These are phyloP conservation scores for Rhinocladiella mackenziei DNA, from an alignment of 2,329 filamentous ascomycete genomes.

Conservation along the genomic window DNA sequence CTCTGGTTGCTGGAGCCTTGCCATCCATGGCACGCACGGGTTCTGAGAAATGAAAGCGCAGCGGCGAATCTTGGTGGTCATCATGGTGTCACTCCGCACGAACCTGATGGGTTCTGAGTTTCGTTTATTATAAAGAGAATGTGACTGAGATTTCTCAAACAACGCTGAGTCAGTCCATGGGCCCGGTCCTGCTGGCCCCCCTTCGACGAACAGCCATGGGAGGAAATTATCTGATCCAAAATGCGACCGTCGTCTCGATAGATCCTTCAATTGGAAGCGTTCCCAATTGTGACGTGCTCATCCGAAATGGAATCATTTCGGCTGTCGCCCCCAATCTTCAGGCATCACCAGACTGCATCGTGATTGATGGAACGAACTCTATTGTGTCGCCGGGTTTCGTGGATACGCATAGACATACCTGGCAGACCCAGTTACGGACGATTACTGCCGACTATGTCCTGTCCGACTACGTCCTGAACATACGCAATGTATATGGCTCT, in stretches of 20 bases:
- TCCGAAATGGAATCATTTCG: conserved; percentile 27
- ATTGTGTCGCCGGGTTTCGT: conserved; percentile 37
- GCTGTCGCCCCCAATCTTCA: conserved; percentile 24
- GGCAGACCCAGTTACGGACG: conserved; percentile 43
- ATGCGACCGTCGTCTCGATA: conserved; percentile 15
- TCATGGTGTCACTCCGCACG: no score
- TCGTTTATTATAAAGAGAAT: no score
- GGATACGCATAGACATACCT: conserved; percentile 42
- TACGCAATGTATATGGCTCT: conserved; percentile 7
- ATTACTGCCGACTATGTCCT: conserved; percentile 40
- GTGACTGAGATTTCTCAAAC: no score
- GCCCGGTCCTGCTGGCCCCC: no score
- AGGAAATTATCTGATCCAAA: conserved; percentile 4
- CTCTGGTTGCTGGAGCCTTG: no score
- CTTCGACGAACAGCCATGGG: not conserved
- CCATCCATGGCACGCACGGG: no score
- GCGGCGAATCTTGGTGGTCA: no score
- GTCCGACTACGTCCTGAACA: conserved; percentile 38
- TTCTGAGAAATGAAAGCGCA: no score
- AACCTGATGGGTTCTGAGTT: no score
- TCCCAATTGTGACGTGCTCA: conserved; percentile 23
- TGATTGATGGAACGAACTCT: conserved; percentile 42
- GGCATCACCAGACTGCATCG: conserved; percentile 17
- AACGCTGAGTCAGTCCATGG: no score
- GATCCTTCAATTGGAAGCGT: conserved; percentile 8